Percentiles rank a stretch among this genome's conserved stretches.
Conservation (phyloP, 2,329 filamentous ascomycete genomes). For the Aspergillus brunneoviolaceus region DNA sequence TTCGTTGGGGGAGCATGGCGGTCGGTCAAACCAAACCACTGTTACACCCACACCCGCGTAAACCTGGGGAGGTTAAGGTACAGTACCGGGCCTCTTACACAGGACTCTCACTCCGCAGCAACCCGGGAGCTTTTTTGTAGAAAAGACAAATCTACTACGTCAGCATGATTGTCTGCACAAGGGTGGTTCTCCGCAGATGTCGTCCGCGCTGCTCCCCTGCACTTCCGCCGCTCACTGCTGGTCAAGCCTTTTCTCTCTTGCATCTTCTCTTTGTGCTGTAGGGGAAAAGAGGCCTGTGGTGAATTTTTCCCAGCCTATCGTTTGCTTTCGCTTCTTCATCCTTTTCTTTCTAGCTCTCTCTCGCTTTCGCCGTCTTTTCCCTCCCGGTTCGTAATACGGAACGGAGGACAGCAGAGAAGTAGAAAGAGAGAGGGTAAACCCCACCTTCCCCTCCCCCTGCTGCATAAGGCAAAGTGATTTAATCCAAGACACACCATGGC, state of each 20-base stretch:
- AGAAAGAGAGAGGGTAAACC: neutral
- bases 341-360: neutral
- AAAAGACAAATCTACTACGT: slow-evolving; percentile 26
- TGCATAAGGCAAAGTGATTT: slow-evolving; percentile 7
- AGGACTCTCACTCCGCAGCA: neutral
- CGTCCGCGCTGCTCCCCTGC: neutral
- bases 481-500: slow-evolving; percentile 20
- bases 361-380: neutral
- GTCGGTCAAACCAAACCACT: neutral
- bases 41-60: neutral
- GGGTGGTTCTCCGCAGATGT: neutral
- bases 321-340: neutral
- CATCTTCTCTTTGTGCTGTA: slow-evolving; percentile 1
- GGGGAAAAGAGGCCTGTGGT: neutral
- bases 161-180: slow-evolving; percentile 31
- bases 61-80: neutral
- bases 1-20: neutral
- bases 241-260: neutral
- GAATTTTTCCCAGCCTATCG: neutral
- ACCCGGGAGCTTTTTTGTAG: slow-evolving; percentile 21
- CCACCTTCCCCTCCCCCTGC: neutral
- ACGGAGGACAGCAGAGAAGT: slow-evolving; percentile 3
- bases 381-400: slow-evolving; percentile 4
- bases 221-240: neutral
- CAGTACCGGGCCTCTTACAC: neutral